A percentile compares a stretch with the other conserved stretches of the same genome.
phyloP scores from a whole-genome alignment of 257 asterid species.

The Penstemon barbatus region DNA sequence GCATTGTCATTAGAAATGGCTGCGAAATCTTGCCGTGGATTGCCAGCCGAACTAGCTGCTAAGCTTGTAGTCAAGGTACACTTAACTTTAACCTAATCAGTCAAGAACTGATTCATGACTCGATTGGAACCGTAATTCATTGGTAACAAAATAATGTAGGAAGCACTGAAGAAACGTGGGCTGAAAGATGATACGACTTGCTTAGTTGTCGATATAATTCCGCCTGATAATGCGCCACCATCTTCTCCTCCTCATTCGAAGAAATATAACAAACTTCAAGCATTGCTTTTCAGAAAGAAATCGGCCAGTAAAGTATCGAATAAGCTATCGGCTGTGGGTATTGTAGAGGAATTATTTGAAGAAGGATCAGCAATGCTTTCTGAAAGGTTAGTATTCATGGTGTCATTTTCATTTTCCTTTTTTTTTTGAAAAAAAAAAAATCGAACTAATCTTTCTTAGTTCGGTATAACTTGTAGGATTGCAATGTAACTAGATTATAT shows the following conservation, averaged over 20 bases:
- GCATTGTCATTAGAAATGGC: slow-evolving; percentile 71
- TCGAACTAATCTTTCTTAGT: no score
- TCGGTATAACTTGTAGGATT: no score
- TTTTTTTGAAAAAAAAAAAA: no score
- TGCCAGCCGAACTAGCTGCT: slow-evolving; percentile 81
- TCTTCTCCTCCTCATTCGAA: slow-evolving; percentile 40
- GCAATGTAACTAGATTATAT: no score
- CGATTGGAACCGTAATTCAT: neutral
- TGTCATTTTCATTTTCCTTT: no score
- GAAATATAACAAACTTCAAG: slow-evolving; percentile 44
- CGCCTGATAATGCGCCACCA: slow-evolving; percentile 40
- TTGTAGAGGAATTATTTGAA: slow-evolving; percentile 76
- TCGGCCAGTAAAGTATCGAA: slow-evolving; percentile 39
- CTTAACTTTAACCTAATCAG: slow-evolving; percentile 1
- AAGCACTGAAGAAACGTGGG: slow-evolving; percentile 53
- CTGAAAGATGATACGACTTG: slow-evolving; percentile 64
- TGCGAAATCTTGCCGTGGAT: slow-evolving; percentile 72
- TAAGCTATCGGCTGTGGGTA: slow-evolving; percentile 59
- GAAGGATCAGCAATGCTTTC: slow-evolving; percentile 87
- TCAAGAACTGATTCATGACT: neutral
- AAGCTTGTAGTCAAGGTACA: slow-evolving; percentile 71
- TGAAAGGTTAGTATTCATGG: slow-evolving; percentile 45
- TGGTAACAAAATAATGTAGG: slow-evolving; percentile 27
- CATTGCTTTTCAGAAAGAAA: slow-evolving; percentile 41
- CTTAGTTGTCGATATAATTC: slow-evolving; percentile 56